These are phyloP conservation scores for Aspergillus sclerotioniger DNA, from an alignment of 495 filamentous ascomycete genomes.

Conservation along the genomic window DNA sequence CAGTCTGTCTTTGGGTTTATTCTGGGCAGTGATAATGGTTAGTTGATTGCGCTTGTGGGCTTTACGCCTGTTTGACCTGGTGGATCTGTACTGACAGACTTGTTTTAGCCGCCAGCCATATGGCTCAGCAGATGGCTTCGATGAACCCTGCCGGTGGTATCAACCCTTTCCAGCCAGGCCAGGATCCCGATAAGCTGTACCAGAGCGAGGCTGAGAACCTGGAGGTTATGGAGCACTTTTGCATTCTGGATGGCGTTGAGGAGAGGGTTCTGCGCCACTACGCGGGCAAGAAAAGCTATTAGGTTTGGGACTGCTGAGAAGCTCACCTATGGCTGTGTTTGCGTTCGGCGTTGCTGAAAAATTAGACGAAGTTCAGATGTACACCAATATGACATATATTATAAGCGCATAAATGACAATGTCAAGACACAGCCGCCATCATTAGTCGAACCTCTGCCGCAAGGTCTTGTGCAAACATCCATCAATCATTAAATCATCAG, in stretches of 20 bases:
- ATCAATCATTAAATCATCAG: background rate
- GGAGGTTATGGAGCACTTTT: slow-evolving; percentile 90
- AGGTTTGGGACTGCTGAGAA: background rate
- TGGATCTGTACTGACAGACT: slow-evolving; percentile 7
- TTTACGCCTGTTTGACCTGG: background rate
- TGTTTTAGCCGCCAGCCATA: slow-evolving; percentile 79
- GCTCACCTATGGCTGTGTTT: background rate
- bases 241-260: slow-evolving; percentile 83
- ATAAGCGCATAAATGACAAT: background rate
- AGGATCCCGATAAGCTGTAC: slow-evolving; percentile 93
- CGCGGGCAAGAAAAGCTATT: slow-evolving; percentile 10
- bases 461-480: background rate
- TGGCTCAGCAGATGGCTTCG: slow-evolving; percentile 88
- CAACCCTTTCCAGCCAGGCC: slow-evolving; percentile 87
- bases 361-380: background rate
- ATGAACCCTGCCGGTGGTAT: slow-evolving; percentile 67
- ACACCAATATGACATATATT: background rate
- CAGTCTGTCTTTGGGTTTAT: slow-evolving; percentile 98
- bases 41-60: slow-evolving; percentile 21
- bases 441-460: background rate
- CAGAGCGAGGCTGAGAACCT: slow-evolving; percentile 88
- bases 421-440: background rate
- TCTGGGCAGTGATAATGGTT: slow-evolving; percentile 91
- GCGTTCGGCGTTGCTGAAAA: background rate
- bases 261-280: slow-evolving; percentile 65